Evolutionary conservation across 2,329 filamentous ascomycete species (phyloP).

Genomic region (Iodosphaeria phyllophila): DNA sequence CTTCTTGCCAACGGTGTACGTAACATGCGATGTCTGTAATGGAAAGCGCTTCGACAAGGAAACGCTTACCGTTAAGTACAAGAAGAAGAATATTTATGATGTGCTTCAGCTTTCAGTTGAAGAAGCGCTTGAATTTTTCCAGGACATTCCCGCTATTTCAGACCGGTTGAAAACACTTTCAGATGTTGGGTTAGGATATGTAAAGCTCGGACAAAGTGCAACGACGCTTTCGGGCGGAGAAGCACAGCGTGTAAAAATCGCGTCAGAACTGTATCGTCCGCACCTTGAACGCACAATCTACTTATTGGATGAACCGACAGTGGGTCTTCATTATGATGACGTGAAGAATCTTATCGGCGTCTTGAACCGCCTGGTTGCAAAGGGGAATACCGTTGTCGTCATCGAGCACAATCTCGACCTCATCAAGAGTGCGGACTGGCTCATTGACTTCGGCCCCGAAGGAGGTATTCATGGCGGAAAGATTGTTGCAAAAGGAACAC

Average conservation of each 20-base stretch:
- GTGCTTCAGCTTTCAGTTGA: not conserved
- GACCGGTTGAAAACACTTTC: not conserved
- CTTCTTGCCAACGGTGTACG: not conserved
- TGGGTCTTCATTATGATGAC: not conserved
- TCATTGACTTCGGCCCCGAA: not conserved
- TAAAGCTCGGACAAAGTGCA: not conserved
- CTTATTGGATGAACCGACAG: not conserved
- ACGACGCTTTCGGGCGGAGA: not conserved
- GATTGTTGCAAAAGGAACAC: not conserved
- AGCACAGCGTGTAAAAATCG: not conserved
- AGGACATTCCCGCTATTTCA: not conserved
- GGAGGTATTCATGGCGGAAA: not conserved
- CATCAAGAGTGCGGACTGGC: not conserved
- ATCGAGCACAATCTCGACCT: not conserved
- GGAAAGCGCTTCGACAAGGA: not conserved
- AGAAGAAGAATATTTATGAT: not conserved
- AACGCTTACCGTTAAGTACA: not conserved
- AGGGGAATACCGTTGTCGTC: not conserved
- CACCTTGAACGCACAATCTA: not conserved
- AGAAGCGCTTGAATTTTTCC: not conserved
- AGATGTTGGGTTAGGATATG: not conserved
- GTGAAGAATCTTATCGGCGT: not conserved
- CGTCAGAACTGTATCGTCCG: not conserved
- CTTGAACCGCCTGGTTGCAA: not conserved
- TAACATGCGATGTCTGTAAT: not conserved